Evolutionary conservation across 225 moss, liverwort and hornwort species (phyloP).

Genomic region (Rhytidiadelphus loreus): DNA sequence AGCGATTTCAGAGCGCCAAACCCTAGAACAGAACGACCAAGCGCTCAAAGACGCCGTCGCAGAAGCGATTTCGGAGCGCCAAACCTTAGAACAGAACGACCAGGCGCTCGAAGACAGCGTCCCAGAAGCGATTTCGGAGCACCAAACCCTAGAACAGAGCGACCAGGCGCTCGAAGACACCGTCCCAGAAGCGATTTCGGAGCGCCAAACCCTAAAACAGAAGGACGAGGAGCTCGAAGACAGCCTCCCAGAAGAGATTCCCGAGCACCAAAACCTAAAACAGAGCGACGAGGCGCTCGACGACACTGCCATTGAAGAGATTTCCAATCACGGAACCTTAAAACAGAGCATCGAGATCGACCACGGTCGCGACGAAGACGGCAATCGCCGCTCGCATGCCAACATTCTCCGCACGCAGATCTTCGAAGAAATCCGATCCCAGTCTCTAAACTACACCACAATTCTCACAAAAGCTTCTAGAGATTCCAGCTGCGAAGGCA

Average conservation of each 20-base stretch:
- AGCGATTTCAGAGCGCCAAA: not conserved
- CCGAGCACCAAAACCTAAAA: not conserved
- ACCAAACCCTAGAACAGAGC: not conserved
- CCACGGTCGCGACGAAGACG: not conserved
- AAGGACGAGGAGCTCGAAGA: not conserved
- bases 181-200: not conserved
- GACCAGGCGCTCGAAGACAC: not conserved
- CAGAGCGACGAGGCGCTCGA: not conserved
- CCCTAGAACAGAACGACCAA: not conserved
- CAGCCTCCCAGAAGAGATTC: not conserved
- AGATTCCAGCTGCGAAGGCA: conserved; percentile 12
- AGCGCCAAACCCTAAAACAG: not conserved
- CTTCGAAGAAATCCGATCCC: conserved; percentile 7
- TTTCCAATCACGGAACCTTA: not conserved
- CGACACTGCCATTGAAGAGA: not conserved
- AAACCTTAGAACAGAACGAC: not conserved
- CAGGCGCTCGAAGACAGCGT: not conserved
- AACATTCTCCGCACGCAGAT: not conserved
- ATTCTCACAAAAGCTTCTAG: not conserved
- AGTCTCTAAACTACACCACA: not conserved
- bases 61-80: not conserved
- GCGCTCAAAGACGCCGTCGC: not conserved
- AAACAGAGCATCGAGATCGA: not conserved
- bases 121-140: not conserved
- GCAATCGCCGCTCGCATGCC: not conserved